These are phyloP conservation scores for Kuraishia capsulata DNA, from an alignment of 805 yeast species.

Conservation along the genomic window DNA sequence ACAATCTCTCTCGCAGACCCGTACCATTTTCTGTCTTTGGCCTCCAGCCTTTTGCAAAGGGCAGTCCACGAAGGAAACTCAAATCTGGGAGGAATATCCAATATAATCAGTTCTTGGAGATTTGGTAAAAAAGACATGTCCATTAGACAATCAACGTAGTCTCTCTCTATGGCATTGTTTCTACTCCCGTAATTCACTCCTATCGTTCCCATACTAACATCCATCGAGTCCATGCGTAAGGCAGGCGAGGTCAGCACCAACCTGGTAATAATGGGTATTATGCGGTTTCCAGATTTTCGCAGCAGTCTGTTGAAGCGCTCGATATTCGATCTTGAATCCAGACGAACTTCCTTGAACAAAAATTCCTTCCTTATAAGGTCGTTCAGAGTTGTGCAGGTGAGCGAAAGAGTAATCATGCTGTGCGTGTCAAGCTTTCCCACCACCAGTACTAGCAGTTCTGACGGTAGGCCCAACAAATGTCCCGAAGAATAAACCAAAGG, in stretches of 20 bases:
- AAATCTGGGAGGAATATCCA: constrained; percentile 43
- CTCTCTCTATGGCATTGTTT: constrained; percentile 7
- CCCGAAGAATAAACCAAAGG: constrained; percentile 1
- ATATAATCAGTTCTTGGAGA: constrained; percentile 27
- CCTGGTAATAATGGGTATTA: constrained; percentile 2
- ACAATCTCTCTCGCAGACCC: not conserved
- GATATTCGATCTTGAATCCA: constrained; percentile 15
- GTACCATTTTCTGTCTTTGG: constrained; percentile 5
- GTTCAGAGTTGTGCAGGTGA: constrained; percentile 15
- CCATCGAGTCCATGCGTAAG: not conserved
- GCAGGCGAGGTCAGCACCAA: not conserved
- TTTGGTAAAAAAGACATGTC: constrained; percentile 38
- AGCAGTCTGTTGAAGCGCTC: constrained; percentile 14
- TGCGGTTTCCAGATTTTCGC: constrained; percentile 9
- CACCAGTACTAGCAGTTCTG: constrained; percentile 14
- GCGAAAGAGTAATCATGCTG: constrained; percentile 13
- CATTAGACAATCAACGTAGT: constrained; percentile 27
- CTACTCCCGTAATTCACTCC: not conserved
- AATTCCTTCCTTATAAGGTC: constrained; percentile 14
- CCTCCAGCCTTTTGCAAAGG: constrained; percentile 14
- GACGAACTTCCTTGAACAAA: constrained; percentile 15
- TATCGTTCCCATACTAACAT: constrained; percentile 9
- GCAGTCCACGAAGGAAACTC: constrained; percentile 24
- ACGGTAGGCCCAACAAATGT: constrained; percentile 13
- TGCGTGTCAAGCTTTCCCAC: constrained; percentile 13